Evolutionary conservation across 2,329 filamentous ascomycete genomes (phyloP), one percentile per base, ranked within the genome.

Genomic region (Aaosphaeria pasadenensis): DNA sequence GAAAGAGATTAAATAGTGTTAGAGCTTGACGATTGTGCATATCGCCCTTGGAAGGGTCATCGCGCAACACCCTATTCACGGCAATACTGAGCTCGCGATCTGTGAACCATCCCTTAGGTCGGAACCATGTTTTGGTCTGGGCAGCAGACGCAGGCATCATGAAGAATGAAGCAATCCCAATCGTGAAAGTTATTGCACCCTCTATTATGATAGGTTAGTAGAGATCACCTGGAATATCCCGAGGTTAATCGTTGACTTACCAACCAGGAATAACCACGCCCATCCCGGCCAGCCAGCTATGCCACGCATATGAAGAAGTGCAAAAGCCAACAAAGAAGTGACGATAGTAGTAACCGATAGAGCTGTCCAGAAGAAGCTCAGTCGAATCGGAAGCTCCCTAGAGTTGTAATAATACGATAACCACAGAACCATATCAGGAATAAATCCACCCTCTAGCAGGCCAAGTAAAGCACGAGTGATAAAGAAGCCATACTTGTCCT

Each of bases 331-430:
- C 6, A 73, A 54, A 6, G 61, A 57, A 0, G 63, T 63, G 30
- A 71, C 54, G 29, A 70, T 61, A 9, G 59, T 54, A 3, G 67
- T 58, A 29, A 64, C 47, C 13, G 62, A 58, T n/a, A 67, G 47
- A 0, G 63, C 63, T 4, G 64, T 67, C 71, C 70, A 74, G 54
- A 74, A 74, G 45, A 70, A 71, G 0, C 63, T 63, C 5, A 75
- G 53, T 1, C 72, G 63, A 38, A 71, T 62, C 0, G 72, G 66
- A 5, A 75, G 53, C 51, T 74, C 72, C 6, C 44, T 39, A 56
- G 60, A 36, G 59, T 81, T 89, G 71, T 89, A 90, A 69, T 85
- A 90, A 66, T 89, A 89, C 1, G 81, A 53, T 47, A 48, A 33
- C 7, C 42, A 48, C 4, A 48, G 41, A 31, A 48, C 33, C 7